phyloP scores from a whole-genome alignment of 768 basidiomycete genomes.

The Solioccasus polychromus region DNA sequence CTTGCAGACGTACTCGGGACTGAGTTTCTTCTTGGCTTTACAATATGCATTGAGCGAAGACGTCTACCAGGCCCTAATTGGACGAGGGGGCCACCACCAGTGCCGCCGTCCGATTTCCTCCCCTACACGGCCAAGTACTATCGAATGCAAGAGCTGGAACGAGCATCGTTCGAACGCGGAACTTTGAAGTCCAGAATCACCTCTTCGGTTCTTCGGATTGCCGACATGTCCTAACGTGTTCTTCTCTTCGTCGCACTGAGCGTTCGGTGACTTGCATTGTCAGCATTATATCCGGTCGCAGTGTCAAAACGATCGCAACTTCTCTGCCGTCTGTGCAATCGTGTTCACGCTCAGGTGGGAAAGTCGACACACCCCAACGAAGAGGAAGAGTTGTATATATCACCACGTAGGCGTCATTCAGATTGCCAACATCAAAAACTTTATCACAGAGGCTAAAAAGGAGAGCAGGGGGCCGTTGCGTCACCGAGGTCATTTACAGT shows the following conservation, averaged over 20 bases:
- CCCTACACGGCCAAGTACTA: conserved; percentile 80
- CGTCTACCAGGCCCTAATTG: not conserved
- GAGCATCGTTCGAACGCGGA: conserved; percentile 73
- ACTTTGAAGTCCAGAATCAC: not conserved
- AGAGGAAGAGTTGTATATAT: conserved; percentile 80
- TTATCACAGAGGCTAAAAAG: conserved; percentile 82
- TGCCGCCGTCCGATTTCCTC: conserved; percentile 83
- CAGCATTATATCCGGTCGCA: conserved; percentile 77
- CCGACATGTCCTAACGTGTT: conserved; percentile 49
- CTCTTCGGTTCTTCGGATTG: conserved; percentile 4
- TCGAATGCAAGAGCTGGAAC: conserved; percentile 53
- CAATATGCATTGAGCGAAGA: conserved; percentile 78
- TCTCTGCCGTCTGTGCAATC: conserved; percentile 53
- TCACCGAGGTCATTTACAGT: conserved; percentile 9
- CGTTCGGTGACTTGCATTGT: conserved; percentile 5
- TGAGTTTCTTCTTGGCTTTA: conserved; percentile 83
- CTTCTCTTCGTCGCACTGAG: not conserved
- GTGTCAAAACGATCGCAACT: conserved; percentile 75
- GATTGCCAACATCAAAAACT: conserved; percentile 65
- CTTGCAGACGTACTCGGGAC: conserved; percentile 82
- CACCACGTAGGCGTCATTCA: conserved; percentile 3
- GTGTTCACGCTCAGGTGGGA: conserved; percentile 55
- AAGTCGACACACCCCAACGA: conserved; percentile 53
- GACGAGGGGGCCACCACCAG: conserved; percentile 85
- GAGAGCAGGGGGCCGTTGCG: conserved; percentile 46